These are phyloP conservation scores for Gaertneriomyces semiglobifer DNA, from an alignment of 192 early-diverging fungal species.

Conservation along the genomic window DNA sequence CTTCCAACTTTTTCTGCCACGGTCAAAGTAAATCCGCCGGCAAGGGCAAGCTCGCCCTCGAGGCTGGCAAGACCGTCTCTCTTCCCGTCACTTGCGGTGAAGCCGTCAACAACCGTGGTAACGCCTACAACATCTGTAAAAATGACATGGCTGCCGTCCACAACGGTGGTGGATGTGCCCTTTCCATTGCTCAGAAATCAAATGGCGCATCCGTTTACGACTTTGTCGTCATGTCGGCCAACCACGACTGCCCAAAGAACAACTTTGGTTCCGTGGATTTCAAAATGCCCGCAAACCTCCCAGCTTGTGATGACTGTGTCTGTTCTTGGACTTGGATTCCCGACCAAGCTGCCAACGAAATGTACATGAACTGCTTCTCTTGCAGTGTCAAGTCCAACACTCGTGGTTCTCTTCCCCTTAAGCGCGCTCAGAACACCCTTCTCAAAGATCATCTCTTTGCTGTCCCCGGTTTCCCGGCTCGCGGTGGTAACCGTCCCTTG, in stretches of 20 bases:
- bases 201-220: slow-evolving; percentile 3
- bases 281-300: slow-evolving; percentile 31
- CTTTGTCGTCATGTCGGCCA: slow-evolving; percentile 19
- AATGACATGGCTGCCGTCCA: slow-evolving; percentile 14
- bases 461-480: slow-evolving; percentile 17
- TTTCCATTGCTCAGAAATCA: slow-evolving; percentile 24
- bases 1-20: slow-evolving; percentile 28
- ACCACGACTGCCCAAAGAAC: slow-evolving; percentile 17
- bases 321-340: slow-evolving; percentile 34
- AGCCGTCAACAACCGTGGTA: slow-evolving; percentile 7
- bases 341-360: slow-evolving; percentile 9
- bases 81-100: slow-evolving; percentile 23
- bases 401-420: slow-evolving; percentile 8
- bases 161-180: slow-evolving; percentile 27
- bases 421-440: background rate
- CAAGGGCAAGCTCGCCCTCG: slow-evolving; percentile 9
- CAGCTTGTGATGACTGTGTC: slow-evolving; percentile 26
- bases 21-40: slow-evolving; percentile 7
- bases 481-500: slow-evolving; percentile 4
- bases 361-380: slow-evolving; percentile 36
- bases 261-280: slow-evolving; percentile 16
- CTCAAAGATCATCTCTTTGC: slow-evolving; percentile 20
- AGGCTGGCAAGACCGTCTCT: slow-evolving; percentile 6
- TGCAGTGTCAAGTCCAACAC: slow-evolving; percentile 11
- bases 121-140: slow-evolving; percentile 22